Base-by-base conservation (phyloP, 2,329 filamentous ascomycete species). In the Cercospora berteroae region DNA sequence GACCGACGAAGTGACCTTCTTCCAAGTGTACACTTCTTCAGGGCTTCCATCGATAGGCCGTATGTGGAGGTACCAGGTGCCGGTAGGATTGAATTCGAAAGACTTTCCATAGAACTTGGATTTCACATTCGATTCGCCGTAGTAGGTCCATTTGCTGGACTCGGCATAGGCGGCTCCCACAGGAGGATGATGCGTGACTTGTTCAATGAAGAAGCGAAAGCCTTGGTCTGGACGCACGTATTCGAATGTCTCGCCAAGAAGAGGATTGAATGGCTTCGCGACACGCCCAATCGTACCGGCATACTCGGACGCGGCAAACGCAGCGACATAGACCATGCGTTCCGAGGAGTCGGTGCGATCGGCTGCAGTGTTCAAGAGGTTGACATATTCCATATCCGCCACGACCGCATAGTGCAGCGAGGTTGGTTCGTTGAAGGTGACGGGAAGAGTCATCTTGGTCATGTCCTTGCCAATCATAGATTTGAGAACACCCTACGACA, bases 401-500 rank as follows among this genome's bases (percentile, higher is more conserved):
- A 92, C 93, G 52, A 96, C 94, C 77, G 95, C 92, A 79, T 98
- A 95, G 8, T 99, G 86, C 12, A 99, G 83, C 5, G 95, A 98
- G 0, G 95, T 99, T 0, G 95, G 95, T 80, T 99, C 95, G 80
- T 99, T 99, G 83, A 99, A 98, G 0, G 95, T 97, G 2, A 99
- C 95, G 0, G 95, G 95, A 20, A 99, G 83, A 0, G 95, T 98
- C 94, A 99, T 99, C 83, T 96, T 98, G 42, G 95, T 98, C 95
- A 99, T 98, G 77, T 99, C 95, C 79, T 99, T 98, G 70, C 95
- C 95, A 80, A 99, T 97, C 95, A 99, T 98, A 23, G 94, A 98
- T 82, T 98, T 99, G 70, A 99, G 83, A 73, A 99, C 97, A 72
- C 91, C 90, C 94, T 97, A 71, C 1, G 6, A 25, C 31, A 1